Percentiles rank a stretch among this genome's conserved stretches.
phyloP scores from a whole-genome alignment of 306 rosid species.

The Trifolium dubium region DNA sequence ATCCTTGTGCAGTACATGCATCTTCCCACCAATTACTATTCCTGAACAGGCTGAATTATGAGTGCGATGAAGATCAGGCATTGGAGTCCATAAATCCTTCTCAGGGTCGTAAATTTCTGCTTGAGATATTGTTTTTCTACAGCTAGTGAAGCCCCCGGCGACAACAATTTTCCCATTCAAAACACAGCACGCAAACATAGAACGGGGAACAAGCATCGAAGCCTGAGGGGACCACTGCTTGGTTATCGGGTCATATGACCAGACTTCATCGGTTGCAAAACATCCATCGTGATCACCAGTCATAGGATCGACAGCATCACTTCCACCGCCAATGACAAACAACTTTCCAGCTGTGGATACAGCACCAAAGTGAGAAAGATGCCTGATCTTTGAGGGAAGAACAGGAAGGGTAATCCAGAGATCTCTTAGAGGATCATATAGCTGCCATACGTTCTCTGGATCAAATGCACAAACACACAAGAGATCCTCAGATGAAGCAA shows the following conservation, averaged over 20 bases:
- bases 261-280: conserved; percentile 93
- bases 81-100: conserved; percentile 75
- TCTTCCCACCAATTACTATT: conserved; percentile 76
- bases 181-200: conserved; percentile 97
- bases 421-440: conserved; percentile 83
- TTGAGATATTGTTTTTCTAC: conserved; percentile 88
- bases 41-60: conserved; percentile 96
- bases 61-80: conserved; percentile 86
- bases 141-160: conserved; percentile 96
- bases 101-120: conserved; percentile 96
- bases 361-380: conserved; percentile 88
- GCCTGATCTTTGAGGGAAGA: conserved; percentile 86
- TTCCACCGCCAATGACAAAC: conserved; percentile 96
- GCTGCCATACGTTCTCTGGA: conserved; percentile 96
- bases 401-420: conserved; percentile 96
- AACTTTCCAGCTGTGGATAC: conserved; percentile 86
- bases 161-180: conserved; percentile 90
- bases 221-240: conserved; percentile 80
- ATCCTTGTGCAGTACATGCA: conserved; percentile 93
- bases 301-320: conserved; percentile 91
- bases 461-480: conserved; percentile 89
- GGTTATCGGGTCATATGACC: conserved; percentile 90
- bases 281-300: conserved; percentile 98
- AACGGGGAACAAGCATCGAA: conserved; percentile 90
- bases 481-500: conserved; percentile 80